Base-by-base conservation (phyloP, 2,329 filamentous ascomycete species). In the Leptodontidium sp. region DNA sequence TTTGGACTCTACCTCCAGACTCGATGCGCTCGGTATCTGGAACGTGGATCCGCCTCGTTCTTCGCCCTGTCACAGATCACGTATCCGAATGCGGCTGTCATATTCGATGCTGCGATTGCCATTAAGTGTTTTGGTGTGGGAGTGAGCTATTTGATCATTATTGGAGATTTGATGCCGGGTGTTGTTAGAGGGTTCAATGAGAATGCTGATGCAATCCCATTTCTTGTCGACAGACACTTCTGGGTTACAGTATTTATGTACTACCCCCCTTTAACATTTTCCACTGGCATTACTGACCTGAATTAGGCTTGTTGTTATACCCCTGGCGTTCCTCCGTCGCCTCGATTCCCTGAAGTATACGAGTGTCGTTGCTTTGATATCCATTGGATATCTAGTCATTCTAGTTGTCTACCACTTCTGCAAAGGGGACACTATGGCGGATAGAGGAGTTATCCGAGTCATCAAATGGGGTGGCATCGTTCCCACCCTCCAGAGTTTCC, bases 241-340 rank as follows among this genome's bases (percentile, higher is more conserved):
- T 99, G 96, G 96, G 92, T 99, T 70, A 98, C 96, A 1, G 94
- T 90, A 1, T 99, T 99, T 78, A 97, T 99, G 94, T 92, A 79
- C 78, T 38, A 71, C 21, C 11, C 53, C 6, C 47, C 14, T 55
- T 32, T 9, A 66, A 15, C n/a, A 45, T 35, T 29, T 12, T n/a
- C 38, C 29, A 32, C 6, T 6, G 3, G 2, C n/a, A 7, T 53
- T 71, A 55, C 74, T 76, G 52, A 72, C 58, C 52, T 43, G 35
- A 38, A 11, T 58, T 58, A 92, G 90, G 90, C 87, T 98, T 71
- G 87, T 97, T 71, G 93, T 99, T 73, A 98, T 99, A 72, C 96
- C 96, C 4, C 84, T 99, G 67, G 97, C 94, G 65, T 99, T 98
- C 77, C 84, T 99, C 47, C 90, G 94, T 71, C 90, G 94, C 45